These are phyloP conservation scores for Lagenidium sp. DNA, from an alignment of 352 stramenopile species.

Conservation along the genomic window DNA sequence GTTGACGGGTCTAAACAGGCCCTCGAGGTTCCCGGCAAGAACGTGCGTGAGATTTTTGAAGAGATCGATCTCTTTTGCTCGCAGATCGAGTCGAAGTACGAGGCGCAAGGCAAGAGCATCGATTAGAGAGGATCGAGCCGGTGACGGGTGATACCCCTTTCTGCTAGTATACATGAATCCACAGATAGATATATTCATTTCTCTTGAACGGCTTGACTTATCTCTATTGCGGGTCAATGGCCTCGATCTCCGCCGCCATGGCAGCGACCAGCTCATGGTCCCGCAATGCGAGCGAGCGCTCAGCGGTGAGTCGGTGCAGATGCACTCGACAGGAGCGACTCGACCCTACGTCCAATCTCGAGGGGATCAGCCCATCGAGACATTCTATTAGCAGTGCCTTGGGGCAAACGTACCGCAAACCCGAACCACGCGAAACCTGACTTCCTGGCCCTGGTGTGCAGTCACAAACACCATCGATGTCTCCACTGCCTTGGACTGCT, in stretches of 20 bases:
- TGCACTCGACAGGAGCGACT: not conserved
- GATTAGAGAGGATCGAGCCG: slow-evolving; percentile 32
- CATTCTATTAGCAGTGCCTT: no score
- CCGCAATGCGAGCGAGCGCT: no score
- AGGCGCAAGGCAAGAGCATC: slow-evolving; percentile 73
- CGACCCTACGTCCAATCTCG: no score
- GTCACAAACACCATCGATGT: slow-evolving; percentile 69
- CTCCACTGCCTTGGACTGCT: slow-evolving; percentile 68
- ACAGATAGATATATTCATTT: no score
- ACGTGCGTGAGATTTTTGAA: slow-evolving; percentile 79
- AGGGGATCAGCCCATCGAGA: no score
- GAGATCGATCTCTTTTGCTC: slow-evolving; percentile 79
- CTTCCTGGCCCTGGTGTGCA: slow-evolving; percentile 41
- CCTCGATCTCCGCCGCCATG: not conserved
- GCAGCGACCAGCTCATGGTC: no score
- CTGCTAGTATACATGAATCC: no score
- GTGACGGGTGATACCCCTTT: no score
- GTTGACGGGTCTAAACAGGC: slow-evolving; percentile 72
- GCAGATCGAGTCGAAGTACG: slow-evolving; percentile 83
- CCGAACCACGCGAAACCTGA: slow-evolving; percentile 49
- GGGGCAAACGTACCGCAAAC: slow-evolving; percentile 57
- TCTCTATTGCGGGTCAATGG: not conserved
- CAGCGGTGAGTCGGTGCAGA: not conserved
- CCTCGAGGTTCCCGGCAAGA: slow-evolving; percentile 61
- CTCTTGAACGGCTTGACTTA: no score